Conservation (phyloP, 352 stramenopile genomes). For the Globisporangium irregulare region DNA sequence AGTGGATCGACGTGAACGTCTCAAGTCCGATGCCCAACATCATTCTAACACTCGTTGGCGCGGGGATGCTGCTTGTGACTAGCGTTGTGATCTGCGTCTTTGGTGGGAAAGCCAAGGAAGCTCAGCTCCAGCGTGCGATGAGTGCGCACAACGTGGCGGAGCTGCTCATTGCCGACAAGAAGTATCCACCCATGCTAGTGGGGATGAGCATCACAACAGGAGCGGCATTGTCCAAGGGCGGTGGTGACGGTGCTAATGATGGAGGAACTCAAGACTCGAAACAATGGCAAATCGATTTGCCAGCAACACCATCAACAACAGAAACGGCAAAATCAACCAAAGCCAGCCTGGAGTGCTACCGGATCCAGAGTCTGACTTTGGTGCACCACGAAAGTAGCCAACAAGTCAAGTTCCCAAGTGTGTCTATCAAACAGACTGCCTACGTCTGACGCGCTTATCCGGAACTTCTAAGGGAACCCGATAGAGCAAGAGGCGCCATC, state of each 20-base stretch:
- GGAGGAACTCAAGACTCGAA: background rate
- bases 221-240: background rate
- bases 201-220: slow-evolving; percentile 18
- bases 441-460: background rate
- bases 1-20: slow-evolving; percentile 9
- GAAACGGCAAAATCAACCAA: background rate
- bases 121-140: background rate
- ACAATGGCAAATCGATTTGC: background rate
- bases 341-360: background rate
- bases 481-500: too few relatives aligned
- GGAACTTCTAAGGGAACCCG: too few relatives aligned
- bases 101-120: background rate
- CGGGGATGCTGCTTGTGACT: background rate
- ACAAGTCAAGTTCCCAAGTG: background rate
- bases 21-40: slow-evolving; percentile 10
- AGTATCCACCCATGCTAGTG: slow-evolving; percentile 10
- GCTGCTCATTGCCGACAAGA: slow-evolving; percentile 11
- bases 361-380: background rate
- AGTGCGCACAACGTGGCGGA: slow-evolving; percentile 7
- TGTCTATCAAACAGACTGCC: background rate
- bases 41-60: background rate
- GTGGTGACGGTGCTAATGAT: background rate
- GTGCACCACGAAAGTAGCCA: background rate
- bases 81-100: slow-evolving; percentile 3
- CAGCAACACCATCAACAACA: background rate